These are phyloP conservation scores for Cymbopogon citratus DNA, from an alignment of 176 grass and related monocot species.

Conservation along the genomic window DNA sequence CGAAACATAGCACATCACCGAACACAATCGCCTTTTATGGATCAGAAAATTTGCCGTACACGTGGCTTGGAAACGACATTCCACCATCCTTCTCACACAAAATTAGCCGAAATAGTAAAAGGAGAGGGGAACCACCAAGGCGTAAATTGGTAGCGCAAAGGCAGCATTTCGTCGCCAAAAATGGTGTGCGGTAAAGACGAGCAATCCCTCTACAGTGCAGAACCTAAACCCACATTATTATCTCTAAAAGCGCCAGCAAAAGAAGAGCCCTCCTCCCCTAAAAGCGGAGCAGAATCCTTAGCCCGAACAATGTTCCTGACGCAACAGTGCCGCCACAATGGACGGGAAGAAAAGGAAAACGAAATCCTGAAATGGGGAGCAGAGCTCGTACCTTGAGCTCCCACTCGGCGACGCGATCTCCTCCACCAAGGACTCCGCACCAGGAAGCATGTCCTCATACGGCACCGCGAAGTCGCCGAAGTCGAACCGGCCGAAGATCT, in stretches of 20 bases:
- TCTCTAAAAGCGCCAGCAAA: background rate
- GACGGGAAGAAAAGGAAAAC: background rate
- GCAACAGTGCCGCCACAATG: background rate
- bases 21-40: conserved; percentile 8
- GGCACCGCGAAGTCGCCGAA: conserved; percentile 59
- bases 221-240: background rate
- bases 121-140: background rate
- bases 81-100: background rate
- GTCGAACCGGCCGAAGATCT: conserved; percentile 71
- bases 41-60: conserved; percentile 13
- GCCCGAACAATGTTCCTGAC: background rate
- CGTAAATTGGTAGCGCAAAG: background rate
- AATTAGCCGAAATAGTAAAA: background rate
- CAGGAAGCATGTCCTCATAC: conserved; percentile 67
- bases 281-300: background rate
- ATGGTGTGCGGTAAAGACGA: conserved; percentile 1
- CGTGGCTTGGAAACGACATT: conserved; percentile 5
- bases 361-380: background rate
- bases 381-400: conserved; percentile 39
- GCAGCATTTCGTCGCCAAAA: background rate
- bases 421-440: conserved; percentile 26
- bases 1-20: conserved; percentile 10
- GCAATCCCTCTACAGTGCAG: background rate
- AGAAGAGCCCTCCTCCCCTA: background rate
- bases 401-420: conserved; percentile 44